Percentiles rank a stretch among this genome's conserved stretches.
Evolutionary conservation across 2,329 filamentous ascomycete species (phyloP).

Genomic region (Claviceps sp.): DNA sequence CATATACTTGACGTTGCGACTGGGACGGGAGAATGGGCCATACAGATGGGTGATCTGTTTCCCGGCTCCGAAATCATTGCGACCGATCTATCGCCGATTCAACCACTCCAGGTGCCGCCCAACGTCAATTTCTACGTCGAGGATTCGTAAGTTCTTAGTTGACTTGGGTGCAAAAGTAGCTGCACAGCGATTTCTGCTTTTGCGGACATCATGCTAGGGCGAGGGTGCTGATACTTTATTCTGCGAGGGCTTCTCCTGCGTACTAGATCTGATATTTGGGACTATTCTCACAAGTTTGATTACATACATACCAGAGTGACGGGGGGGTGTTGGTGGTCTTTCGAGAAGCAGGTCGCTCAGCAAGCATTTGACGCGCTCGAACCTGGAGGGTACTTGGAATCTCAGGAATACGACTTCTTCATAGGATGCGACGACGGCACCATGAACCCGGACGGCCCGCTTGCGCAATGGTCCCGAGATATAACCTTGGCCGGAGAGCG

Average conservation of each 20-base stretch:
- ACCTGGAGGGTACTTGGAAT: constrained; percentile 42
- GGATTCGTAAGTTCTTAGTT: constrained; percentile 31
- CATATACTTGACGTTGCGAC: constrained; percentile 31
- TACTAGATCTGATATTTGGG: constrained; percentile 32
- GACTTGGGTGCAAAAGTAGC: neutral
- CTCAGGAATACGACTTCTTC: constrained; percentile 31
- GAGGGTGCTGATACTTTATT: neutral
- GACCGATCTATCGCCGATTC: constrained; percentile 55
- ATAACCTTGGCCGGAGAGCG: constrained; percentile 24
- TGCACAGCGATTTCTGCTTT: no score
- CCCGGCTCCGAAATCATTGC: constrained; percentile 45
- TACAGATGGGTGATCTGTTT: constrained; percentile 51
- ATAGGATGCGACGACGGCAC: constrained; percentile 32
- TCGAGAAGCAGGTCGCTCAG: constrained; percentile 34
- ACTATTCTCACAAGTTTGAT: constrained; percentile 39
- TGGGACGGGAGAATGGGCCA: constrained; percentile 45
- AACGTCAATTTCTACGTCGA: constrained; percentile 67
- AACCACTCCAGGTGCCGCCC: constrained; percentile 50
- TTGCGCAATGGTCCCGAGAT: constrained; percentile 27
- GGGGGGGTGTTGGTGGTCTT: constrained; percentile 34
- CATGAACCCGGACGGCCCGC: constrained; percentile 22
- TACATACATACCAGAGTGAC: constrained; percentile 40
- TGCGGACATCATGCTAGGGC: neutral
- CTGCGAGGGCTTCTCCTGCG: neutral
- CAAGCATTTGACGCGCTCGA: constrained; percentile 35